Percentiles rank a stretch among this genome's conserved stretches.
phyloP scores from a whole-genome alignment of 495 filamentous ascomycete species.

The Bombardia bombarda region DNA sequence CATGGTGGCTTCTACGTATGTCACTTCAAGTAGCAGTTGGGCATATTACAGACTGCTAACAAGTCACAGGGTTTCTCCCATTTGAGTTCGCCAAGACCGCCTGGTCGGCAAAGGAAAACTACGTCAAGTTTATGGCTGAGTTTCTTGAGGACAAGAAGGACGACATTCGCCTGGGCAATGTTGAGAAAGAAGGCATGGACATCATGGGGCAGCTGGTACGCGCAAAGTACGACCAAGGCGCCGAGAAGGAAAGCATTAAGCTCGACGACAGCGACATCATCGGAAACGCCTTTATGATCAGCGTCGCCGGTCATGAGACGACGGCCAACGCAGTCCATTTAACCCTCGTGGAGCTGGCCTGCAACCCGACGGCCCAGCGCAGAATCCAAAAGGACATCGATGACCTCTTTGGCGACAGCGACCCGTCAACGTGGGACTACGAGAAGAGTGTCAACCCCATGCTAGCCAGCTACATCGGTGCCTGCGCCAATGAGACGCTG shows the following conservation, averaged over 20 bases:
- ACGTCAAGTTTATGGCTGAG: constrained; percentile 56
- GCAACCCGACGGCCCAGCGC: constrained; percentile 47
- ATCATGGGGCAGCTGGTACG: constrained; percentile 53
- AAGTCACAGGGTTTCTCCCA: constrained; percentile 28
- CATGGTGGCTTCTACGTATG: constrained; percentile 36
- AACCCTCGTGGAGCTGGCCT: constrained; percentile 51
- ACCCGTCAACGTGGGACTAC: constrained; percentile 54
- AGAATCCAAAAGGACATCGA: constrained; percentile 57
- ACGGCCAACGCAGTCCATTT: constrained; percentile 61
- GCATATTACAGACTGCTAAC: background rate
- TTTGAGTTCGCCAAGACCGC: constrained; percentile 39
- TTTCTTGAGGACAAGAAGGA: constrained; percentile 47
- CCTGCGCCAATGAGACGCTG: constrained; percentile 61
- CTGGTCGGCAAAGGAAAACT: constrained; percentile 48
- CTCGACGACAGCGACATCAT: constrained; percentile 53
- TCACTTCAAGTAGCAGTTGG: constrained; percentile 2
- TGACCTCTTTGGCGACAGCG: constrained; percentile 38
- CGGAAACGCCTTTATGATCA: constrained; percentile 64
- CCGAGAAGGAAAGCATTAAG: constrained; percentile 13
- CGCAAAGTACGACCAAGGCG: constrained; percentile 28
- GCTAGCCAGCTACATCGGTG: constrained; percentile 54
- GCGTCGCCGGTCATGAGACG: constrained; percentile 66
- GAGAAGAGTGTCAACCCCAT: constrained; percentile 48
- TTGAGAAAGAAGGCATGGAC: constrained; percentile 47
- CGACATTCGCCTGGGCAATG: constrained; percentile 38